phyloP scores from a whole-genome alignment of 768 basidiomycete genomes.

The Tremella fuciformis region DNA sequence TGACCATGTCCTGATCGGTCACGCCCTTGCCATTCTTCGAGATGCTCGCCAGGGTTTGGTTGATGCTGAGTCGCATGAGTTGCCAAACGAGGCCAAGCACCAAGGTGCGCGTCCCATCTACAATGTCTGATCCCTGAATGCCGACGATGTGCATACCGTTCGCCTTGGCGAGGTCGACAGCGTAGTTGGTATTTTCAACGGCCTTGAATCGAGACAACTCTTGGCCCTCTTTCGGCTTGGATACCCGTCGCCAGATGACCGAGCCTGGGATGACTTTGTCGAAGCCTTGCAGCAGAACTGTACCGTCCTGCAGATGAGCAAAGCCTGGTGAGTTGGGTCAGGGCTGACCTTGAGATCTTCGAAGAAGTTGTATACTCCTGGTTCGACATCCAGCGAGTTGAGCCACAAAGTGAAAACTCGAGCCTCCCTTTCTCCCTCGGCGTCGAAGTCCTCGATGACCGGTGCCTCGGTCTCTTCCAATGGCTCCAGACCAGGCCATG shows the following conservation, averaged over 20 bases:
- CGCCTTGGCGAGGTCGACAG: slow-evolving; percentile 84
- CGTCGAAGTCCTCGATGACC: slow-evolving; percentile 95
- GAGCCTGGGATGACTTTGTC: slow-evolving; percentile 91
- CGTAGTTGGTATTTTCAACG: slow-evolving; percentile 98
- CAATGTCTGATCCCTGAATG: slow-evolving; percentile 96
- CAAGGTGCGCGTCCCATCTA: slow-evolving; percentile 85
- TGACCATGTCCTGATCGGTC: slow-evolving; percentile 87
- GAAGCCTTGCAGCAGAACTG: slow-evolving; percentile 89
- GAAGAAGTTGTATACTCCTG: slow-evolving; percentile 92
- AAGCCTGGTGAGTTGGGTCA: background rate
- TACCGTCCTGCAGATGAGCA: slow-evolving; percentile 59
- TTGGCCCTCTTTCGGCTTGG: slow-evolving; percentile 81
- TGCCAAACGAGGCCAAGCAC: slow-evolving; percentile 98
- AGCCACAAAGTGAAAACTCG: slow-evolving; percentile 98
- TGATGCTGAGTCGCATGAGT: slow-evolving; percentile 86
- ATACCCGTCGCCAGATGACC: slow-evolving; percentile 93
- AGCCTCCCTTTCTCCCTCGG: slow-evolving; percentile 96
- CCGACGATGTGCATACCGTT: slow-evolving; percentile 94
- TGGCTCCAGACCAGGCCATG: slow-evolving; percentile 87
- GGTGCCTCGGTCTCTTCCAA: slow-evolving; percentile 85
- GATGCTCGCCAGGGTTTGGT: slow-evolving; percentile 77
- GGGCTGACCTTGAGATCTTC: slow-evolving; percentile 75
- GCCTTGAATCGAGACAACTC: slow-evolving; percentile 90
- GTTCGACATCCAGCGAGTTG: slow-evolving; percentile 94
- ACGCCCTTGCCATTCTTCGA: slow-evolving; percentile 71